These are phyloP conservation scores for Trichoderma breve DNA, from an alignment of 2,329 filamentous ascomycete species.

Conservation along the genomic window DNA sequence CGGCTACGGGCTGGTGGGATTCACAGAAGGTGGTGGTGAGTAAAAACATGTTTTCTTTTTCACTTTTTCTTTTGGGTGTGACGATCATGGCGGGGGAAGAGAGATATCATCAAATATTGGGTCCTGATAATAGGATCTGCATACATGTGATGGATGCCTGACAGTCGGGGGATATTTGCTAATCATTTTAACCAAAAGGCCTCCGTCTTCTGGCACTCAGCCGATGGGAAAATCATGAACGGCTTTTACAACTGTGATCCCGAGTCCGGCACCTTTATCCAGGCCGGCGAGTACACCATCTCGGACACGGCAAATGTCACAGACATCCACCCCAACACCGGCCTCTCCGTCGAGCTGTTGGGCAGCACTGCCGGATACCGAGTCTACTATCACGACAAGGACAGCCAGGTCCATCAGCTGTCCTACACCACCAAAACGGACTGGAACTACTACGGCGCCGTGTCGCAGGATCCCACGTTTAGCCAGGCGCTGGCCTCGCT, in stretches of 20 bases:
- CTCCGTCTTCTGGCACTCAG: slow-evolving; percentile 4
- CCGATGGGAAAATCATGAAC: not conserved
- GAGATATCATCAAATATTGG: not conserved
- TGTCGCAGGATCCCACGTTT: not conserved
- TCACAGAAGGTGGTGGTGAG: not conserved
- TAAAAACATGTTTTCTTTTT: not conserved
- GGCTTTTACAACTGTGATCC: slow-evolving; percentile 1
- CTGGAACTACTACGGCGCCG: slow-evolving; percentile 4
- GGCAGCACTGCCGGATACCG: slow-evolving; percentile 10
- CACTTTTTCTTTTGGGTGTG: not conserved
- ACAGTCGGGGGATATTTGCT: not conserved
- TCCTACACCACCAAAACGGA: not conserved
- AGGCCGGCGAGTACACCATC: not conserved
- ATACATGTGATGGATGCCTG: not conserved
- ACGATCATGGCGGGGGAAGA: not conserved
- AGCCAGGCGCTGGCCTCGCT: not conserved
- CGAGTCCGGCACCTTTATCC: not conserved
- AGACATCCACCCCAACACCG: not conserved
- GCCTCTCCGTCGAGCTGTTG: slow-evolving; percentile 9
- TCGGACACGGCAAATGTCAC: not conserved
- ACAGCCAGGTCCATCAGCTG: not conserved
- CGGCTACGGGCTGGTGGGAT: slow-evolving; percentile 17
- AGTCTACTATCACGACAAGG: slow-evolving; percentile 4
- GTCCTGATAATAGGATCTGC: not conserved
- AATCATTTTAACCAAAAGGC: not conserved